Evolutionary conservation across 2,329 filamentous ascomycete species (phyloP), one percentile per base, ranked within the genome.

Genomic region (Aspergillus tanneri): DNA sequence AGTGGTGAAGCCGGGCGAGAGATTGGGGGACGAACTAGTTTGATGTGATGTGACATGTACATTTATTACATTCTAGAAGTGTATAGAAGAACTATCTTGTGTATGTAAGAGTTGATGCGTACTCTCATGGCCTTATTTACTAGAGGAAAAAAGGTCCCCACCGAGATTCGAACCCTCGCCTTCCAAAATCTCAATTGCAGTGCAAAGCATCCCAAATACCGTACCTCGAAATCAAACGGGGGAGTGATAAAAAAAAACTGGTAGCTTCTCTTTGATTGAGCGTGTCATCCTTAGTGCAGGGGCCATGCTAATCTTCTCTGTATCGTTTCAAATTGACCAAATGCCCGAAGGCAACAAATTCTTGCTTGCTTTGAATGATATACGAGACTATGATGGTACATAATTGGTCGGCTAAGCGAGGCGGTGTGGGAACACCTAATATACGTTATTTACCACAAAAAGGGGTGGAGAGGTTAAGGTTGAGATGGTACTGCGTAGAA

Each of bases 251-350:
- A 81, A 84, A 84, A 85, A 83, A 81, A 82, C 75, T 77, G 77
- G 77, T 78, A 81, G 82, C 79, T 82, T 85, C 84, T 86, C 84
- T 87, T 86, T 86, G 83, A 82, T 84, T 82, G 78, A 86, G 84
- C 84, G 85, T 90, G 87, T 91, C 88, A 92, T 91, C 88, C 88
- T 92, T 92, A 91, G 88, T 83, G 81, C 80, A 83, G 80, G 81
- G 85, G 84, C 84, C 84, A 87, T 87, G 85, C 85, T 87, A 87
- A 85, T 85, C 81, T 85, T 85, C 82, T 85, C 81, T 85, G 79
- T 83, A 82, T 82, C 77, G 78, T 80, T 81, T 80, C 78, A 81
- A 82, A 78, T 79, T 82, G 78, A 82, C 79, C 77, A 81, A 78
- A 79, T 80, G 73, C 69, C 72, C 71, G 65, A 72, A 74, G 70